Conservation (phyloP, 768 basidiomycete species). For the Termitomyces bulborhizus region DNA sequence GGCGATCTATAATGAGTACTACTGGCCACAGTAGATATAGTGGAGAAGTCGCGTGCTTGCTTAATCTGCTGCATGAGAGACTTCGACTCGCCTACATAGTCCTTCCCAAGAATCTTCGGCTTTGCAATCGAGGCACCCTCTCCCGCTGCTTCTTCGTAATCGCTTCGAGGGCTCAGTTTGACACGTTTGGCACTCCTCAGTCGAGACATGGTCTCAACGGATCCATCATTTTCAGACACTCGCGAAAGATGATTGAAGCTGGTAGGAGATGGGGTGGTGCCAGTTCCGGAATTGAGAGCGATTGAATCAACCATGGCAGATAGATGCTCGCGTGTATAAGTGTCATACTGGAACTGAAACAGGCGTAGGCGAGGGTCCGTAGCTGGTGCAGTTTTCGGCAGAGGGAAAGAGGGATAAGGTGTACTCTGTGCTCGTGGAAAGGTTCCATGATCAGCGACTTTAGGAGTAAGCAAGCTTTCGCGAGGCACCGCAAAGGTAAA, state of each 20-base stretch:
- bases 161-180: conserved; percentile 65
- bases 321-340: conserved; percentile 90
- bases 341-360: conserved; percentile 95
- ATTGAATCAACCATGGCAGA: conserved; percentile 94
- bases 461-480: conserved; percentile 21
- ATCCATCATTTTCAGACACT: conserved; percentile 37
- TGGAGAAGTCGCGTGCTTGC: conserved; percentile 71
- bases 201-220: conserved; percentile 38
- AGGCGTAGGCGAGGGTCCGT: conserved; percentile 77
- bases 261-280: conserved; percentile 37
- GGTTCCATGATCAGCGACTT: conserved; percentile 16
- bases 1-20: conserved; percentile 24
- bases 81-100: conserved; percentile 74
- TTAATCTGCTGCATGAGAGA: conserved; percentile 79
- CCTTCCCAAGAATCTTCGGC: conserved; percentile 42
- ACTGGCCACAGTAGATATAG: conserved; percentile 57
- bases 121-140: conserved; percentile 42
- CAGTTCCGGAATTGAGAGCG: conserved; percentile 65
- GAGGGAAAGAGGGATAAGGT: conserved; percentile 33
- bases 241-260: conserved; percentile 42
- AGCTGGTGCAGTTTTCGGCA: conserved; percentile 25
- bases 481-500: conserved; percentile 75
- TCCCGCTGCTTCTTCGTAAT: conserved; percentile 48
- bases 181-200: conserved; percentile 76
- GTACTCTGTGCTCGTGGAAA: conserved; percentile 61